A percentile compares a stretch with the other conserved stretches of the same genome.
These are phyloP conservation scores for Akanthomyces uredinophilus DNA, from an alignment of 2,329 filamentous ascomycete species.

Conservation along the genomic window DNA sequence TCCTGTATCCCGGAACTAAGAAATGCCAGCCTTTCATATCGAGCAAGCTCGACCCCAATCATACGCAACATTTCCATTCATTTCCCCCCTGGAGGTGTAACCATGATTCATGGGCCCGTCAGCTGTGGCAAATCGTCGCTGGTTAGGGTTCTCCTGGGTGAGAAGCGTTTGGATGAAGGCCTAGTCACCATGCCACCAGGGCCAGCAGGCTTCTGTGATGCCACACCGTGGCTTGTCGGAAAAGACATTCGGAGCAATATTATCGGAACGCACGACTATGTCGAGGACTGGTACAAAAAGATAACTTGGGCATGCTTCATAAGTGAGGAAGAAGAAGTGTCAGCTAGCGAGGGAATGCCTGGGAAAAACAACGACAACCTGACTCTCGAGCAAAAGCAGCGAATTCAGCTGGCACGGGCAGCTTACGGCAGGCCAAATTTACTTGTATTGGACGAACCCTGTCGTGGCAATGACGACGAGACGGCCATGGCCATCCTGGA, in stretches of 20 bases:
- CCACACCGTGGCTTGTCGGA: constrained; percentile 40
- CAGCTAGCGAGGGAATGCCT: neutral
- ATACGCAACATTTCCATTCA: neutral
- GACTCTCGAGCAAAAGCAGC: neutral
- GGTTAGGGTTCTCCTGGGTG: neutral
- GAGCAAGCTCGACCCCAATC: neutral
- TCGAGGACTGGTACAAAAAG: neutral
- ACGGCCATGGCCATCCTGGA: neutral
- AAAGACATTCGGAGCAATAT: constrained; percentile 35
- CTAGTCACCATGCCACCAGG: neutral
- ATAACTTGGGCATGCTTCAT: neutral
- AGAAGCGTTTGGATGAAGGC: neutral
- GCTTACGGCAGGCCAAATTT: neutral
- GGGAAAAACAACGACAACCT: neutral
- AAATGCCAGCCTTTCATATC: neutral
- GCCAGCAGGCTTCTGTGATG: constrained; percentile 12
- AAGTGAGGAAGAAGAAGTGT: neutral
- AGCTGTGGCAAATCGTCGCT: neutral
- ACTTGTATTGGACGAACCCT: neutral
- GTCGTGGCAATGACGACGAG: neutral
- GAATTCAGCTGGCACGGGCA: neutral
- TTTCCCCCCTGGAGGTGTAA: constrained; percentile 21
- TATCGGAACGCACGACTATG: constrained; percentile 21
- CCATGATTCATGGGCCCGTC: neutral
- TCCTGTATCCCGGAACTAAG: neutral